A percentile compares a stretch with the other conserved stretches of the same genome.
These are phyloP conservation scores for Cercospora sp. DNA, from an alignment of 2,329 filamentous ascomycete species.

Conservation along the genomic window DNA sequence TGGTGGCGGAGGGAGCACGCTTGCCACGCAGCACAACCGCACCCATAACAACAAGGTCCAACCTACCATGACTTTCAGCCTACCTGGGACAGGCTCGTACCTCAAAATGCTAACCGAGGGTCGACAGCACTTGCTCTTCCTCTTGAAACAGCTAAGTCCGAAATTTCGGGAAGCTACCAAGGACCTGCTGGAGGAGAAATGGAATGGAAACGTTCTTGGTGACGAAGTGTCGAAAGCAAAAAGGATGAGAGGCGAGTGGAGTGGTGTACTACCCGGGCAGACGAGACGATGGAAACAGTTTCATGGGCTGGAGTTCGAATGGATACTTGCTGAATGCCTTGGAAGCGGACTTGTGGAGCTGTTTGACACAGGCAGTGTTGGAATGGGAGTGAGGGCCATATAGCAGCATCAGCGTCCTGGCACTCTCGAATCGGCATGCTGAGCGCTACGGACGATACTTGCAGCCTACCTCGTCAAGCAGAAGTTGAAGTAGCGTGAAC, in stretches of 20 bases:
- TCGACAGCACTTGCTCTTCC: conserved; percentile 60
- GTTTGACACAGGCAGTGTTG: conserved; percentile 75
- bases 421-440: too few relatives aligned
- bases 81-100: conserved; percentile 67
- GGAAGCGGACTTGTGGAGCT: conserved; percentile 70
- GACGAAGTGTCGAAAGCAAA: conserved; percentile 52
- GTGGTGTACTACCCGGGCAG: conserved; percentile 59
- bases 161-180: conserved; percentile 65
- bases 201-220: conserved; percentile 65
- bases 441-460: too few relatives aligned
- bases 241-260: conserved; percentile 57
- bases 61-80: conserved; percentile 55
- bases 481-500: neutral
- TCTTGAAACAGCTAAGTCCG: conserved; percentile 58
- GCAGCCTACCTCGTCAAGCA: neutral
- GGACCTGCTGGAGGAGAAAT: conserved; percentile 63
- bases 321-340: conserved; percentile 69
- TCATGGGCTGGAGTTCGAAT: conserved; percentile 68
- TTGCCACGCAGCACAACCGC: conserved; percentile 35
- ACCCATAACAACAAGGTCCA: conserved; percentile 13
- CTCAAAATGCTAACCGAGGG: conserved; percentile 65
- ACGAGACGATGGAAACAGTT: conserved; percentile 72
- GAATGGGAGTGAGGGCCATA: conserved; percentile 55
- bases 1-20: conserved; percentile 55
- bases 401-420: neutral